phyloP scores from a whole-genome alignment of 805 yeast genomes.

The Limtongia smithiae region DNA sequence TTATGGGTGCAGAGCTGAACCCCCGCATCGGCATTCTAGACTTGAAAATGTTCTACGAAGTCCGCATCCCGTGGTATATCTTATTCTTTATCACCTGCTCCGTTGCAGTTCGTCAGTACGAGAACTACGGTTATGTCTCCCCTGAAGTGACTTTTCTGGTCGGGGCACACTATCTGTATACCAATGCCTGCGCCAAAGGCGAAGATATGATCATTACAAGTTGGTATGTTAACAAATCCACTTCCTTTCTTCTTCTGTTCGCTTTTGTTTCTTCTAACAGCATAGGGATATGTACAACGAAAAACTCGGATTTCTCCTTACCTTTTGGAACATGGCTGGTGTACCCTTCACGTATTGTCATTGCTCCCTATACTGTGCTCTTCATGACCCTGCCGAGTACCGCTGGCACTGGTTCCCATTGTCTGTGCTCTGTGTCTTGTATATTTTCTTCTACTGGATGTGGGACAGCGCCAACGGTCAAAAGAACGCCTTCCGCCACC shows the following conservation, averaged over 20 bases:
- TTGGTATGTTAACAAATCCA: no score
- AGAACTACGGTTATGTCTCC: slow-evolving; percentile 71
- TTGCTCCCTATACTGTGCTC: slow-evolving; percentile 76
- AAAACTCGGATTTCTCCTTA: slow-evolving; percentile 96
- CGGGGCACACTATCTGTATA: slow-evolving; percentile 89
- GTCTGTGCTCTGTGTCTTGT: slow-evolving; percentile 50
- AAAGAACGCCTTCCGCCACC: slow-evolving; percentile 80
- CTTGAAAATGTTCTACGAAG: slow-evolving; percentile 95
- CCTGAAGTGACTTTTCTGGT: slow-evolving; percentile 71
- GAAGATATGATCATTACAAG: slow-evolving; percentile 96
- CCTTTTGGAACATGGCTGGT: slow-evolving; percentile 99
- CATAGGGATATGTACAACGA: slow-evolving; percentile 99
- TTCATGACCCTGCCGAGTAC: slow-evolving; percentile 82
- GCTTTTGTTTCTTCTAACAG: no score
- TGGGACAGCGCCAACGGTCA: slow-evolving; percentile 95
- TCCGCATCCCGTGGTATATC: slow-evolving; percentile 94
- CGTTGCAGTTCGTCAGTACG: slow-evolving; percentile 73
- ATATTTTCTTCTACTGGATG: slow-evolving; percentile 76
- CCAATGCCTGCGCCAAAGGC: slow-evolving; percentile 96
- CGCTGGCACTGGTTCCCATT: slow-evolving; percentile 64
- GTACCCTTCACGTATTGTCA: slow-evolving; percentile 98
- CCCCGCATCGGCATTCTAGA: slow-evolving; percentile 93
- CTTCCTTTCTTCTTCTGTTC: no score
- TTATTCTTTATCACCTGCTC: slow-evolving; percentile 73
- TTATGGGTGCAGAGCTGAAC: slow-evolving; percentile 96